Evolutionary conservation across 305 asterid species (phyloP).

Genomic region (Solanum aculeatissimum): DNA sequence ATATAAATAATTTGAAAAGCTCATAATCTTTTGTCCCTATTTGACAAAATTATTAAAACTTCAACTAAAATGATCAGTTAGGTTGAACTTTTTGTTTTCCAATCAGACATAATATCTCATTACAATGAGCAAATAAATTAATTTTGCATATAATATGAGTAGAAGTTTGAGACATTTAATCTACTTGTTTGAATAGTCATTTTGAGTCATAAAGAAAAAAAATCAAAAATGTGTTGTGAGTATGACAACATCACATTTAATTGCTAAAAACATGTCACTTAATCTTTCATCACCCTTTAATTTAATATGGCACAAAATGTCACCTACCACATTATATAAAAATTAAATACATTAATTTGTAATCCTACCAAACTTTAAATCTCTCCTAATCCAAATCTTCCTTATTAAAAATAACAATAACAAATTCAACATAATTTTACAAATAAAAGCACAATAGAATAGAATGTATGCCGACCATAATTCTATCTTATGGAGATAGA

Average conservation of each 20-base stretch:
- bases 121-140: too few relatives aligned
- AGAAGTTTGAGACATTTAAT: too few relatives aligned
- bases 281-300: neutral
- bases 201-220: neutral
- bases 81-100: too few relatives aligned
- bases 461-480: rapidly evolving
- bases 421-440: neutral
- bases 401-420: neutral
- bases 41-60: too few relatives aligned
- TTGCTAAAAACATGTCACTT: neutral
- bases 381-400: neutral
- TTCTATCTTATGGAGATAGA: neutral
- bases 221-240: neutral
- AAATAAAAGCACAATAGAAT: rapidly evolving
- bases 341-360: neutral
- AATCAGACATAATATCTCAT: too few relatives aligned
- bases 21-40: too few relatives aligned
- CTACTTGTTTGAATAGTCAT: neutral
- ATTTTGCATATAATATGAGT: neutral
- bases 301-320: neutral
- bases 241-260: neutral
- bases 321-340: neutral
- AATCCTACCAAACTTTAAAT: neutral
- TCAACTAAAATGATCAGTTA: too few relatives aligned
- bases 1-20: too few relatives aligned